Conservation (phyloP, 495 filamentous ascomycete species). For the Daldinia bambusicola region DNA sequence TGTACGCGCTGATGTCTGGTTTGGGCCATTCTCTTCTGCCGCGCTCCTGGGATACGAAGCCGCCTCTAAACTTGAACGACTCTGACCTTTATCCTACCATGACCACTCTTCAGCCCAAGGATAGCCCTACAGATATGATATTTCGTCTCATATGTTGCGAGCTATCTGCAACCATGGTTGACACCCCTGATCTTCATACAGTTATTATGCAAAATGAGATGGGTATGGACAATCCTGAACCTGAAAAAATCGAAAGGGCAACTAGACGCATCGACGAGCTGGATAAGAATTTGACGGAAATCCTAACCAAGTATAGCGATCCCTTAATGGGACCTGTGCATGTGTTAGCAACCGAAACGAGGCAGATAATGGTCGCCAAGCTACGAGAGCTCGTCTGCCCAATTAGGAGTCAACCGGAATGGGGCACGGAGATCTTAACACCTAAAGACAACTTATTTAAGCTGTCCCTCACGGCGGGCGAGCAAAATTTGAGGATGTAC, state of each 20-base stretch:
- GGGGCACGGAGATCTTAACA: conserved; percentile 50
- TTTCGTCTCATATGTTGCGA: conserved; percentile 68
- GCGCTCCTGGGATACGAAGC: conserved; percentile 59
- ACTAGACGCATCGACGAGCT: conserved; percentile 60
- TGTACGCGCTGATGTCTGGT: conserved; percentile 69
- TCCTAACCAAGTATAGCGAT: conserved; percentile 68
- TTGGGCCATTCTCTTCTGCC: conserved; percentile 66
- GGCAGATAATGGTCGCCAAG: conserved; percentile 55
- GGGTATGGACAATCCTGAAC: conserved; percentile 36
- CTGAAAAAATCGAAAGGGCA: conserved; percentile 59
- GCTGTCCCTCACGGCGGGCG: conserved; percentile 54
- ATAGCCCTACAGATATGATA: conserved; percentile 74
- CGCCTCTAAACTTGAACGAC: conserved; percentile 66
- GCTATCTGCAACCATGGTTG: conserved; percentile 59
- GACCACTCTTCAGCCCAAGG: conserved; percentile 60
- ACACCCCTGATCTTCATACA: conserved; percentile 55
- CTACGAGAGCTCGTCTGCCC: conserved; percentile 58
- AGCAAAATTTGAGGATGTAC: conserved; percentile 57
- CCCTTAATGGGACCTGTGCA: conserved; percentile 69
- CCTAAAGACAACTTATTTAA: conserved; percentile 61
- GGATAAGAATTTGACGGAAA: conserved; percentile 54
- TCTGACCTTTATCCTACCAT: conserved; percentile 68
- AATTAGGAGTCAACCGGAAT: conserved; percentile 56
- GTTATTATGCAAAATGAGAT: conserved; percentile 56
- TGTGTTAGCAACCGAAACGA: conserved; percentile 61